Conservation (phyloP, 139 green algal species). For the Chlamydomonas incerta region DNA sequence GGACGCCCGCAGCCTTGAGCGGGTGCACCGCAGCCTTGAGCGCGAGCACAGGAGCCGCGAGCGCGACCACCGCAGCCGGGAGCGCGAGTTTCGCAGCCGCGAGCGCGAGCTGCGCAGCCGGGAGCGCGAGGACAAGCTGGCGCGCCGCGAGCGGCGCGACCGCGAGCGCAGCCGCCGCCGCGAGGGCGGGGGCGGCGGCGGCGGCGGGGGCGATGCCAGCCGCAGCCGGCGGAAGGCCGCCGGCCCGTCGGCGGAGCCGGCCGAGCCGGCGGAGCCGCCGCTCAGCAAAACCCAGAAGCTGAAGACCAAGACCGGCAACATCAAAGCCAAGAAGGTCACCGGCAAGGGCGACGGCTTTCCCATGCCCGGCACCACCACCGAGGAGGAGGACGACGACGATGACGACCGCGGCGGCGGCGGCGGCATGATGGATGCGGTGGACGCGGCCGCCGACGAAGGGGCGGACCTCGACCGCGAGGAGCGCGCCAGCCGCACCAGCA, state of each 20-base stretch:
- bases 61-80: conserved; percentile 13
- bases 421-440: background rate
- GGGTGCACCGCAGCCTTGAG: conserved; percentile 9
- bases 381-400: background rate
- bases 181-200: background rate
- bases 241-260: background rate
- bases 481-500: too few relatives aligned
- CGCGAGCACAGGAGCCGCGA: conserved; percentile 23
- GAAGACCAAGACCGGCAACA: conserved; percentile 23
- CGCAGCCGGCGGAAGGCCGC: background rate
- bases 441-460: too few relatives aligned
- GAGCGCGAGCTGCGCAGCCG: conserved; percentile 31
- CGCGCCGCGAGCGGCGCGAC: background rate
- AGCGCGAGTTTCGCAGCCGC: conserved; percentile 19
- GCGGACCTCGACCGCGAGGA: too few relatives aligned
- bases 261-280: too few relatives aligned
- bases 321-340: conserved; percentile 37
- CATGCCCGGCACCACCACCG: conserved; percentile 11
- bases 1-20: background rate
- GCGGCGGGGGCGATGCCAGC: background rate
- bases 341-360: conserved; percentile 4
- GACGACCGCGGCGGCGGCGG: background rate
- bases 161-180: too few relatives aligned
- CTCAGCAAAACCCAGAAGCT: conserved; percentile 23
- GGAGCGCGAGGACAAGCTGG: conserved; percentile 20